Conservation (phyloP, 2,329 filamentous ascomycete genomes). For the Alternaria arbusti region DNA sequence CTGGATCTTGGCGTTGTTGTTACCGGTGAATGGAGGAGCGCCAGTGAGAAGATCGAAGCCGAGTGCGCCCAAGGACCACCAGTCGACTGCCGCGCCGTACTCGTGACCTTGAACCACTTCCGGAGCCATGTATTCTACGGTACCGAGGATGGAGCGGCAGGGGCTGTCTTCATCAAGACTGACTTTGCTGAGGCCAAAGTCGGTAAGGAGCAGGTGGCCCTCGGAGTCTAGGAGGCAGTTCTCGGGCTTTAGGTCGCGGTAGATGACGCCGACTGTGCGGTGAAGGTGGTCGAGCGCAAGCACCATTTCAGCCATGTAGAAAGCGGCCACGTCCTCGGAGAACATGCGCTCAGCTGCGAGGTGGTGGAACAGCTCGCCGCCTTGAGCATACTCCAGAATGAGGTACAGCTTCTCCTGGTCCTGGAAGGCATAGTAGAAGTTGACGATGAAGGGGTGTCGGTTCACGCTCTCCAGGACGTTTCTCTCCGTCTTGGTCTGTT, state of each 20-base stretch:
- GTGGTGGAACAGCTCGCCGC: conserved; percentile 96
- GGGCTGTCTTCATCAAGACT: conserved; percentile 73
- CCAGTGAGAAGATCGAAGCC: conserved; percentile 94
- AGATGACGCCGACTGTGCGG: conserved; percentile 89
- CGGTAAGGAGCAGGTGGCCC: conserved; percentile 91
- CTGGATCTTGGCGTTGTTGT: conserved; percentile 93
- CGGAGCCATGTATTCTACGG: conserved; percentile 98
- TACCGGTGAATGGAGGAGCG: conserved; percentile 85
- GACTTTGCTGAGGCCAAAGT: conserved; percentile 97
- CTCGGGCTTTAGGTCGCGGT: conserved; percentile 96
- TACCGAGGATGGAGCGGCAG: conserved; percentile 92
- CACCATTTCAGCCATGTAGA: conserved; percentile 99
- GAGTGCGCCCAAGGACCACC: conserved; percentile 96
- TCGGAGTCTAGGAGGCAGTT: conserved; percentile 93
- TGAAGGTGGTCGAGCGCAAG: conserved; percentile 94
- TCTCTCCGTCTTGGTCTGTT: conserved; percentile 97
- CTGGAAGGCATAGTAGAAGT: conserved; percentile 97
- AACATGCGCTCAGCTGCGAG: conserved; percentile 95
- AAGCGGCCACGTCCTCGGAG: conserved; percentile 83
- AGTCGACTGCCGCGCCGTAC: conserved; percentile 95
- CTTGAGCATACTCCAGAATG: conserved; percentile 96
- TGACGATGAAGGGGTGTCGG: conserved; percentile 95
- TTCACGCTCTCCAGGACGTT: conserved; percentile 95
- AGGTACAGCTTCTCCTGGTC: conserved; percentile 97
- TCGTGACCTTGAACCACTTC: conserved; percentile 87